Evolutionary conservation across 2,329 filamentous ascomycete species (phyloP).

Genomic region (Pestalotiopsis sp.): DNA sequence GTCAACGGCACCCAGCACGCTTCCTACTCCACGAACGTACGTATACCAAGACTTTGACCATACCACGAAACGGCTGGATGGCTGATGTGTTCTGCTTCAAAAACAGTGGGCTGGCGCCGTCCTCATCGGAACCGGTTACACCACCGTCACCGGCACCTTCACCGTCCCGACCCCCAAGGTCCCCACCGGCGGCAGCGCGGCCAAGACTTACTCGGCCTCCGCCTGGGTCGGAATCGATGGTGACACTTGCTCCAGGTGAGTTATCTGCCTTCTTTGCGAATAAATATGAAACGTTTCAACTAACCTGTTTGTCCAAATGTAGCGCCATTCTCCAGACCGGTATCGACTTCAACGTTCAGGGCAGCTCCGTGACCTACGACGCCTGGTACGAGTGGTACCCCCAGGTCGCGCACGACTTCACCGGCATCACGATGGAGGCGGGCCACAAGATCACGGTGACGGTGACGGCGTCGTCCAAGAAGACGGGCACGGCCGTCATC

Average conservation of each 20-base stretch:
- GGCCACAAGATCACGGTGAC: constrained; percentile 30
- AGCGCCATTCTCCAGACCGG: constrained; percentile 59
- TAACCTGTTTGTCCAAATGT: too few species aligned
- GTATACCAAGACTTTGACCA: constrained; percentile 23
- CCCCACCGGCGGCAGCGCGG: constrained; percentile 27
- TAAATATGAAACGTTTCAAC: too few species aligned
- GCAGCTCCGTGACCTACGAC: constrained; percentile 44
- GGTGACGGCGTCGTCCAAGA: constrained; percentile 40
- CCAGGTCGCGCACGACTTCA: constrained; percentile 52
- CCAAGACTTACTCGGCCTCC: constrained; percentile 40
- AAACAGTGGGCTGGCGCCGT: constrained; percentile 61
- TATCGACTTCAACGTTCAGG: constrained; percentile 54
- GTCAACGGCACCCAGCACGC: constrained; percentile 33
- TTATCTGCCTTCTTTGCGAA: too few species aligned
- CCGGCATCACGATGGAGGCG: constrained; percentile 39
- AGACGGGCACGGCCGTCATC: constrained; percentile 46
- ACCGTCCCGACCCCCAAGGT: constrained; percentile 52
- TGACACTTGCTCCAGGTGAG: constrained; percentile 48
- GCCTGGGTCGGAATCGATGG: constrained; percentile 67
- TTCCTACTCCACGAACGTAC: constrained; percentile 51
- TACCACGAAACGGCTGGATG: constrained; percentile 45
- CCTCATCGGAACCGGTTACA: constrained; percentile 53
- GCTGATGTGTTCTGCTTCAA: background rate
- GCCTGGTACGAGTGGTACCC: constrained; percentile 57
- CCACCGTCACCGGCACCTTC: constrained; percentile 54